Evolutionary conservation across 805 yeast species (phyloP).

Genomic region (Kurtzmaniella fragi): DNA sequence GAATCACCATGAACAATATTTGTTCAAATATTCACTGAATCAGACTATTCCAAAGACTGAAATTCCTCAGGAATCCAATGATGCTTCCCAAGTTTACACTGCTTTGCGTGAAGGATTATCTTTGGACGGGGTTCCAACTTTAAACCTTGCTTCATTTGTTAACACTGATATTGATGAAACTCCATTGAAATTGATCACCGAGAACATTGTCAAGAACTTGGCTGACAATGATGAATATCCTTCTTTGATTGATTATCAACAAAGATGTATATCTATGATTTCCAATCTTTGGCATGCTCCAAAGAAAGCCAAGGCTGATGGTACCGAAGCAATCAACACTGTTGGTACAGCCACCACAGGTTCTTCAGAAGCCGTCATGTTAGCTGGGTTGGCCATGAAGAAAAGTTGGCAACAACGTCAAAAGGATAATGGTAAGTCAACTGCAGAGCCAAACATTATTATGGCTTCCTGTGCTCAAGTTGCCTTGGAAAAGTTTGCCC

Average conservation of each 20-base stretch:
- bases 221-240: constrained; percentile 96
- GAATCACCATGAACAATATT: constrained; percentile 23
- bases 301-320: constrained; percentile 15
- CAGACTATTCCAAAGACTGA: constrained; percentile 49
- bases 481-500: constrained; percentile 88
- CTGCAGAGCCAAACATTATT: constrained; percentile 70
- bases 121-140: constrained; percentile 77
- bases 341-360: constrained; percentile 93
- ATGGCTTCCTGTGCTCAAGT: constrained; percentile 95
- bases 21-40: constrained; percentile 26
- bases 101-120: constrained; percentile 68
- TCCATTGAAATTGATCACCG: constrained; percentile 45
- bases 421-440: constrained; percentile 53
- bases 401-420: constrained; percentile 77
- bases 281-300: constrained; percentile 81
- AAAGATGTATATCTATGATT: constrained; percentile 76
- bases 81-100: constrained; percentile 50
- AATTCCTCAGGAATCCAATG: constrained; percentile 55
- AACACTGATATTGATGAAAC: constrained; percentile 57
- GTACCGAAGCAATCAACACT: constrained; percentile 33
- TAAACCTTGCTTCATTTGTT: constrained; percentile 87
- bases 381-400: constrained; percentile 91
- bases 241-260: constrained; percentile 69
- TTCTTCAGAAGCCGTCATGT: constrained; percentile 88
- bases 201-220: constrained; percentile 78